These are phyloP conservation scores for Antitrichia curtipendula DNA, from an alignment of 225 moss, liverwort and hornwort genomes.

Conservation along the genomic window DNA sequence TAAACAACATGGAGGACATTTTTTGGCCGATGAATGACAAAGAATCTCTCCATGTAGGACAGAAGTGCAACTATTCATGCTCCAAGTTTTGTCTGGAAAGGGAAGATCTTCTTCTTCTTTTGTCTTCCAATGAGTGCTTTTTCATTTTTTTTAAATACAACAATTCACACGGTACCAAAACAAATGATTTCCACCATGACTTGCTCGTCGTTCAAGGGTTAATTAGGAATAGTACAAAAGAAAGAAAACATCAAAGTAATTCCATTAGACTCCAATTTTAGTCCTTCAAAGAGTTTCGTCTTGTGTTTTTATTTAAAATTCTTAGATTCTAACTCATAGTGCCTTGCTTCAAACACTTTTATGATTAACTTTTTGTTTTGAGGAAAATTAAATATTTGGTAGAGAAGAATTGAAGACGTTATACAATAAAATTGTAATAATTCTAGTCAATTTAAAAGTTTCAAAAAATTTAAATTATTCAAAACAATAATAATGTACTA, in stretches of 20 bases:
- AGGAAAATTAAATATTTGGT: neutral
- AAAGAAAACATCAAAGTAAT: too few species aligned
- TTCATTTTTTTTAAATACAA: too few species aligned
- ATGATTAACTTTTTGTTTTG: neutral
- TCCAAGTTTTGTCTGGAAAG: too few species aligned
- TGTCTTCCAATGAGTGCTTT: too few species aligned
- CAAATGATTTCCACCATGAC: too few species aligned
- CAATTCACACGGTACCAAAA: too few species aligned
- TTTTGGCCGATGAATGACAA: too few species aligned
- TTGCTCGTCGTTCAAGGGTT: too few species aligned
- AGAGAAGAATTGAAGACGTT: neutral
- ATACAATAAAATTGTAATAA: neutral
- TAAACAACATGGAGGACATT: too few species aligned
- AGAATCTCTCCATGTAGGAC: too few species aligned
- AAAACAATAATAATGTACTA: neutral
- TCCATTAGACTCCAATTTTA: neutral
- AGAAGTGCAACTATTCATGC: too few species aligned
- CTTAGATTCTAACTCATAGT: fast-evolving
- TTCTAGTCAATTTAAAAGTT: neutral
- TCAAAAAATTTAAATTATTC: neutral
- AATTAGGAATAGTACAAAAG: neutral
- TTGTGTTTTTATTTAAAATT: neutral
- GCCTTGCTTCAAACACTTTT: neutral
- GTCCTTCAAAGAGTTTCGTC: neutral
- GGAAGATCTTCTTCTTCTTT: too few species aligned